Conservation (phyloP, 2,329 filamentous ascomycete species). For the Trichoderma guizhouense region DNA sequence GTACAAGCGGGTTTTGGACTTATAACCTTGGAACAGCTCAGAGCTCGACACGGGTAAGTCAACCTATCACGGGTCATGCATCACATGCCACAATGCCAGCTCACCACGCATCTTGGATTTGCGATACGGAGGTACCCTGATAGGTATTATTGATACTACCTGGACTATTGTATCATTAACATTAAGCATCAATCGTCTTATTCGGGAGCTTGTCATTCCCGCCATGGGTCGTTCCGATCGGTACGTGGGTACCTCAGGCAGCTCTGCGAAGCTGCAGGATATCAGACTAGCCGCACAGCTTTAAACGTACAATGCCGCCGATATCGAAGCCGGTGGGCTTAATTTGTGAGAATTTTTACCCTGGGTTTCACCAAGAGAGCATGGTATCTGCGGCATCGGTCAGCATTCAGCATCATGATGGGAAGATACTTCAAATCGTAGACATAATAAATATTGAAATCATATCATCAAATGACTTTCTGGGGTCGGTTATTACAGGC, state of each 20-base stretch:
- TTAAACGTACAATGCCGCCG: slow-evolving; percentile 57
- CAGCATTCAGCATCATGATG: not conserved
- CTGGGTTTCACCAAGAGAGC: not conserved
- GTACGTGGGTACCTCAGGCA: not conserved
- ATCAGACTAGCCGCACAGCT: slow-evolving; percentile 63
- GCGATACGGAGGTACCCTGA: not conserved
- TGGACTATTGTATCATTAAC: not conserved
- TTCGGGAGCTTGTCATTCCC: not conserved
- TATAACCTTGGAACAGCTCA: not conserved
- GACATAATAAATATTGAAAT: not conserved
- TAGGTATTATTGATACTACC: not conserved
- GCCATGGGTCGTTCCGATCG: not conserved
- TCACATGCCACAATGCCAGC: not conserved
- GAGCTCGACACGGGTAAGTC: not conserved
- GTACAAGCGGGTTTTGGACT: not conserved
- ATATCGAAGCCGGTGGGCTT: slow-evolving; percentile 78
- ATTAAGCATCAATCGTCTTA: not conserved
- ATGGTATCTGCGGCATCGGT: not conserved
- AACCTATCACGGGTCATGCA: not conserved
- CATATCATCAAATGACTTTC: not conserved
- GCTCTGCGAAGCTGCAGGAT: slow-evolving; percentile 31
- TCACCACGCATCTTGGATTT: not conserved
- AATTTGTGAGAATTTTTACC: slow-evolving; percentile 66
- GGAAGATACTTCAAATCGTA: not conserved
- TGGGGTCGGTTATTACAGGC: slow-evolving; percentile 10